Base-by-base conservation (phyloP, 2,329 filamentous ascomycete genomes). In the Ophiostoma tasmaniense region DNA sequence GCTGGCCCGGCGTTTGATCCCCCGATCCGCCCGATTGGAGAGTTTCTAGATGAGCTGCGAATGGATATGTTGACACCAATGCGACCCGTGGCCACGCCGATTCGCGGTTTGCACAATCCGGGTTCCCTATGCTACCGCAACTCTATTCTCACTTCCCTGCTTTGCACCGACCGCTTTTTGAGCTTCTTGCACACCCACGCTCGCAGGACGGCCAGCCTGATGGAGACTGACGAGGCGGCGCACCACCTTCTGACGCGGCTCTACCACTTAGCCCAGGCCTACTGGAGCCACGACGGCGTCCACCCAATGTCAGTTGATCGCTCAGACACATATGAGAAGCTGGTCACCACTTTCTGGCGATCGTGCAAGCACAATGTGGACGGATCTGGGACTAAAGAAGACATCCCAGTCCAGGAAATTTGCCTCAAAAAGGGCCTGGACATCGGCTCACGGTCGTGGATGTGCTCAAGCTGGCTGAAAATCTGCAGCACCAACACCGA, bases 81-180 rank as follows among this genome's bases (percentile, higher is more conserved):
- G 30, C 72, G 66, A 8, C 8, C 28, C 8, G 14, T 25, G 59
- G 14, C 22, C 8, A 22, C 61, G 8, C 14, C 3, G 35, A 68
- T 71, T 14, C 65, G 65, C 3, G 71, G 71, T 1, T 30, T 71
- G 2, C 2, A 0, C 14, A 73, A 73, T 55, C 71, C 71, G 2
- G 11, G 52, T n/a, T 22, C 14, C 4, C 67, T 72, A 20, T 73
- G 72, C 69, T 73, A 73, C 70, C 72, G 72, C 39, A 72, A 73
- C 66, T 37, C 72, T 1, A 66, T 71, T 3, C 10, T 73, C 10
- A 55, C 45, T 20, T 67, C 72, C 2, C 67, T 73, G 61, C 67
- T 73, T 14, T 69, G 72, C 68, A 71, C 69, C 10, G 37, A 64
- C 33, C 70, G 71, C 1, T 69, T 71, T 22, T 8, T 71, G n/a